Base-by-base conservation (phyloP, 495 filamentous ascomycete species). In the Podospora didyma region DNA sequence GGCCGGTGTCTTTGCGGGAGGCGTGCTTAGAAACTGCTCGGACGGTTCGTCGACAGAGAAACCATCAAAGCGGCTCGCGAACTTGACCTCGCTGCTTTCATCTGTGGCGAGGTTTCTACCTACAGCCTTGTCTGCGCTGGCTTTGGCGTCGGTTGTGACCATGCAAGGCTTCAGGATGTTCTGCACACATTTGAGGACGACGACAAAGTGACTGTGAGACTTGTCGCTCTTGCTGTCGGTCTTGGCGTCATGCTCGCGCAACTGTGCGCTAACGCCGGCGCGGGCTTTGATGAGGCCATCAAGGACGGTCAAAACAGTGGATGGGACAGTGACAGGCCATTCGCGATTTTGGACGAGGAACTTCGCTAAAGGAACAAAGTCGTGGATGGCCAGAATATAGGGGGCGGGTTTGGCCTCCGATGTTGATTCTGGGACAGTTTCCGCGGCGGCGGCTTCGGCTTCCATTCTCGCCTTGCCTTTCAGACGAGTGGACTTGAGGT, bases 341-440 rank as follows among this genome's bases (percentile, higher is more conserved):
- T 74, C 65, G 11, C 31, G 41, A 7, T n/a, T n/a, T n/a, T 28
- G 49, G 3, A 63, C 69, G 28, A 79, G 64, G 47, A 63, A 69
- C 28, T 76, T 62, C 2, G 75, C 75, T 5, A 78, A 53, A 2
- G 62, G 54, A 19, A 63, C 54, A 26, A 75, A 78, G 28, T 77
- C 70, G 21, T 65, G 65, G 53, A 78, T 62, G 48, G 65, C 62
- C 46, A 78, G 67, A 16, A 63, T 69, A 44, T 77, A 66, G 23
- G 52, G n/a, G n/a, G n/a, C n/a, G n/a, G n/a, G n/a, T n/a, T n/a
- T n/a, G n/a, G n/a, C n/a, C n/a, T n/a, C n/a, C n/a, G n/a, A n/a
- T 69, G 3, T 61, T 56, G 20, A 10, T 45, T 1, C 49, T 59
- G 26, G 20, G 47, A 17, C 39, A 7, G 22, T 11, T 17, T n/a